Conservation (phyloP, 1,139 yeast genomes). For the Arxiozyma slooffiae region DNA sequence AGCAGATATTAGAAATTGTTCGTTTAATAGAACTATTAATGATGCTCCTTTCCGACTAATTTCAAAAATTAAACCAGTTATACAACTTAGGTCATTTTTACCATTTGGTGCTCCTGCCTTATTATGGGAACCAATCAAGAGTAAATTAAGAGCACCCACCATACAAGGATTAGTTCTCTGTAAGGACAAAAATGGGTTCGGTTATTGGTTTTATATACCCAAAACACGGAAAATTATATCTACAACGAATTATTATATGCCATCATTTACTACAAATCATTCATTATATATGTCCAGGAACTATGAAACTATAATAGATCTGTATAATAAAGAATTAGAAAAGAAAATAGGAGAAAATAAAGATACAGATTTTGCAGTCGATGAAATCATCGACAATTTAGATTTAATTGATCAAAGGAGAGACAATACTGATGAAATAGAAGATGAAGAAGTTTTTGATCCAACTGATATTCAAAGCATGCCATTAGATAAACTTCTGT, state of each 20-base stretch:
- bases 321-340: neutral
- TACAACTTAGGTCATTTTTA: slow-evolving; percentile 1
- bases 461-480: too few relatives aligned
- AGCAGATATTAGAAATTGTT: slow-evolving; percentile 3
- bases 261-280: neutral
- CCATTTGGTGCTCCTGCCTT: slow-evolving; percentile 3
- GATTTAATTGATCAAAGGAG: too few relatives aligned
- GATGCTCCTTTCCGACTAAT: neutral
- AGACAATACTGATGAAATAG: too few relatives aligned
- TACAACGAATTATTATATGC: neutral
- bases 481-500: neutral
- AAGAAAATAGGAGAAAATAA: neutral
- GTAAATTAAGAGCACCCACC: neutral
- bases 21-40: neutral
- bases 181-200: slow-evolving; percentile 1
- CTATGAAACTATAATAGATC: neutral
- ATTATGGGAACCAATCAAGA: neutral
- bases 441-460: neutral
- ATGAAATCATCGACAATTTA: too few relatives aligned
- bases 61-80: neutral
- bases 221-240: neutral
- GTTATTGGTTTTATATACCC: slow-evolving; percentile 4
- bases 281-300: neutral
- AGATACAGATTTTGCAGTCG: neutral
- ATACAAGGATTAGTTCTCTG: neutral